Evolutionary conservation across 192 early-diverging fungal genomes (phyloP), one percentile per base, ranked within the genome.

Genomic region (Coemansia sp.): DNA sequence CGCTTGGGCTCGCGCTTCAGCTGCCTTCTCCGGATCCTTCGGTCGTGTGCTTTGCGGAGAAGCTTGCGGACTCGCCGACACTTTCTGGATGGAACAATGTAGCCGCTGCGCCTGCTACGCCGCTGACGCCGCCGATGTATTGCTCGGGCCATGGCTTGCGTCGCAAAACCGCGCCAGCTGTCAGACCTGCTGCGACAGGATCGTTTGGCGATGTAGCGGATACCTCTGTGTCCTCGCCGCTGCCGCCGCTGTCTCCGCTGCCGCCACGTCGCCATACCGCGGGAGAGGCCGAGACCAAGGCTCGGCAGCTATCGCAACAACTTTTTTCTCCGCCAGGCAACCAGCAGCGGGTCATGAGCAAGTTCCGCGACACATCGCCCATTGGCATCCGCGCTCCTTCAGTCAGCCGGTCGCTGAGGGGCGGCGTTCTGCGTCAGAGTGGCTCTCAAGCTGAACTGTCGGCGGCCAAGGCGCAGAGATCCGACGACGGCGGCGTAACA

Each of bases 11-110:
- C 47, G 51, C 45, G 34, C 49, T 60, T 30, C 75, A 72, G 57
- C 64, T 78, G 4, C 75, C 75, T 0, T 78, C 75, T 63, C 75
- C 75, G 1, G 54, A 61, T 16, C 67, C 70, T 8, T 78, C 75
- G 1, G 67, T 56, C 30, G 28, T 49, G 2, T 66, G 60, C 50
- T 46, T 53, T 19, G 22, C 56, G n/a, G 67, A 55, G 22, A 14
- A 52, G 22, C 6, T 25, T 4, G 20, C 39, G 24, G 54, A 35
- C 14, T 56, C 64, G 7, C 65, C 58, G 1, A 49, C 36, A 24
- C 6, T 35, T 18, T 29, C 54, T 7, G 54, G 3, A 13, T 55
- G 54, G 28, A 20, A 22, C 42, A 52, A 23, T 28, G 2, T 42
- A 16, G 1, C 50, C 10, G 24, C 50, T 14, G 50, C 25, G 6